A percentile compares a stretch with the other conserved stretches of the same genome.
Evolutionary conservation across 78 protist species (phyloP).

Genomic region (Thecamonas trahens): DNA sequence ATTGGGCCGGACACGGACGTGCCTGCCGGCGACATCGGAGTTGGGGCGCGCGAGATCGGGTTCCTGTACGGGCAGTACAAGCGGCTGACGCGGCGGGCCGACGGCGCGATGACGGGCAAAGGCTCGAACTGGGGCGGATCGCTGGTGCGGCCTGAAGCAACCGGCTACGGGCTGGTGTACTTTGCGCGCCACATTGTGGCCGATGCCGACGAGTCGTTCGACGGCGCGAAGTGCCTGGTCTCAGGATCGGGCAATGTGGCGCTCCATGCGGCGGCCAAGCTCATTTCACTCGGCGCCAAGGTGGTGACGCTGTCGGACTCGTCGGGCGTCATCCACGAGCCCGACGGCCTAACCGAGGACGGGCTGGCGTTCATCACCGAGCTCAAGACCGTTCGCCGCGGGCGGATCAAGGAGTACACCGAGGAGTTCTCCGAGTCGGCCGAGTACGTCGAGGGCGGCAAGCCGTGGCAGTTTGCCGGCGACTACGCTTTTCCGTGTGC

Average conservation of each 20-base stretch:
- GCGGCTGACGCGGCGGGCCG: slow-evolving; percentile 7
- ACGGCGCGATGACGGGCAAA: slow-evolving; percentile 64
- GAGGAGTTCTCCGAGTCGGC: not conserved
- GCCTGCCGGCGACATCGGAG: slow-evolving; percentile 81
- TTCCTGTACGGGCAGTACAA: slow-evolving; percentile 56
- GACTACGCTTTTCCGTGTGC: slow-evolving; percentile 67
- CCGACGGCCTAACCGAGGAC: slow-evolving; percentile 38
- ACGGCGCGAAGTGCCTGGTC: slow-evolving; percentile 23
- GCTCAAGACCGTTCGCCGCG: slow-evolving; percentile 26
- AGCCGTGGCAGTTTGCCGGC: slow-evolving; percentile 32
- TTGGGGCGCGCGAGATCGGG: slow-evolving; percentile 69
- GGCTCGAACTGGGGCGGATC: slow-evolving; percentile 55
- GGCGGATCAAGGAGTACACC: slow-evolving; percentile 15
- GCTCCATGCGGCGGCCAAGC: slow-evolving; percentile 25
- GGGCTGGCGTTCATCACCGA: slow-evolving; percentile 18
- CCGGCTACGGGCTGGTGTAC: slow-evolving; percentile 71
- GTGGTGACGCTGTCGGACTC: slow-evolving; percentile 46
- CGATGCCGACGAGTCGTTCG: not conserved
- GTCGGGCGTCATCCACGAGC: slow-evolving; percentile 16
- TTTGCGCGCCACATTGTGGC: slow-evolving; percentile 15
- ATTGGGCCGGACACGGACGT: slow-evolving; percentile 62
- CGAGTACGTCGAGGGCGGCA: slow-evolving; percentile 16
- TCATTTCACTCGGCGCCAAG: slow-evolving; percentile 33
- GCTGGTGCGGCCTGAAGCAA: slow-evolving; percentile 70
- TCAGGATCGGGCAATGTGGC: slow-evolving; percentile 74